Conservation (phyloP, 2,329 filamentous ascomycete genomes). For the Endoconidiophora laricicola region DNA sequence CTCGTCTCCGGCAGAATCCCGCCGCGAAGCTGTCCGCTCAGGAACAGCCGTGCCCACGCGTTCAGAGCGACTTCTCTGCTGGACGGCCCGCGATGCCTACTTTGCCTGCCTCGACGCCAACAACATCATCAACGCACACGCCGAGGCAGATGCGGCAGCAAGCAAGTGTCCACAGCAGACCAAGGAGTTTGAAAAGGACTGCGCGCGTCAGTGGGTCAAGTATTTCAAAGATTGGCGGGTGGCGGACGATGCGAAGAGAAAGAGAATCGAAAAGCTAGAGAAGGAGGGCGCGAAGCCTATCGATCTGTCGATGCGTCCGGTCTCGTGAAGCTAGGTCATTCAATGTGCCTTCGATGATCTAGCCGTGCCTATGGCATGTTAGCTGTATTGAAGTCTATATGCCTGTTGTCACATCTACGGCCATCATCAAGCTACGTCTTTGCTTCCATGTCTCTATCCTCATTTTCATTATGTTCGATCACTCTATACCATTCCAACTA, state of each 20-base stretch:
- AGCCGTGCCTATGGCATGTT: too few relatives aligned
- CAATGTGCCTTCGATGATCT: too few relatives aligned
- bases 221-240: constrained; percentile 97
- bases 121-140: constrained; percentile 53
- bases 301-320: constrained; percentile 7
- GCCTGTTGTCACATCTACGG: too few relatives aligned
- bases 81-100: constrained; percentile 76
- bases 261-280: constrained; percentile 59
- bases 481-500: too few relatives aligned
- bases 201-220: constrained; percentile 84
- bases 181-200: constrained; percentile 61
- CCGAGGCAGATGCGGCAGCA: constrained; percentile 22
- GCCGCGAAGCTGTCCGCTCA: constrained; percentile 36
- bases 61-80: constrained; percentile 67
- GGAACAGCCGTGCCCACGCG: constrained; percentile 66
- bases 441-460: too few relatives aligned
- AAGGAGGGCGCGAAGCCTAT: constrained; percentile 44
- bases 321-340: neutral
- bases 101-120: constrained; percentile 74
- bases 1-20: constrained; percentile 24
- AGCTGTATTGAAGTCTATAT: too few relatives aligned
- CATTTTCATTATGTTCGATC: too few relatives aligned
- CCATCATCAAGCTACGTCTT: too few relatives aligned
- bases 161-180: constrained; percentile 25
- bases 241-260: constrained; percentile 74